A percentile compares a stretch with the other conserved stretches of the same genome.
phyloP scores from a whole-genome alignment of 2,329 filamentous ascomycete genomes.

The Aspergillus caelatus region DNA sequence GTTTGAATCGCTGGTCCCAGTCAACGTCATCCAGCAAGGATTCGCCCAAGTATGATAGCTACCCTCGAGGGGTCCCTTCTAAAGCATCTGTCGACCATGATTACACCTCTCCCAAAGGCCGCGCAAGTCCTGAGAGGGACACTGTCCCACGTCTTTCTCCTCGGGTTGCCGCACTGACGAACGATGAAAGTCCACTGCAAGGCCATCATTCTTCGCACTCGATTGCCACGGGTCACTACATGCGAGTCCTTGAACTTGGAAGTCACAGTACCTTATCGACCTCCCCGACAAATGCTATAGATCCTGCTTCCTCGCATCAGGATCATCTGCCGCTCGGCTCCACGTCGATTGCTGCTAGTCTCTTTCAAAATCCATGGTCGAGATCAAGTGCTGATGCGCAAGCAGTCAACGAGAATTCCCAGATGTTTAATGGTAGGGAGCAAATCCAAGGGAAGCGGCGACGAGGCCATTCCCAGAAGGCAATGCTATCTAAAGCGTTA shows the following conservation, averaged over 20 bases:
- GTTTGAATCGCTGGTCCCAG: conserved; percentile 62
- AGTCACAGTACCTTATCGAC: conserved; percentile 5
- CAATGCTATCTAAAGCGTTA: conserved; percentile 92
- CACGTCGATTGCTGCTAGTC: conserved; percentile 1
- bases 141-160: conserved; percentile 5
- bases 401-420: conserved; percentile 18
- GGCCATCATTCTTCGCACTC: conserved; percentile 10
- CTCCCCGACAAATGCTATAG: conserved; percentile 6
- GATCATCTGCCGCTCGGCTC: conserved; percentile 25
- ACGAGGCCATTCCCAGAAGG: conserved; percentile 75
- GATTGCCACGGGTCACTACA: conserved; percentile 1
- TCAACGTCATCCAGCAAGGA: conserved; percentile 55
- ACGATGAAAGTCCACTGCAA: conserved; percentile 1
- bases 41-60: conserved; percentile 26
- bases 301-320: conserved; percentile 9
- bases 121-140: conserved; percentile 17
- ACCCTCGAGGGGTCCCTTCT: conserved; percentile 26
- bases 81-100: conserved; percentile 27
- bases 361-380: conserved; percentile 20
- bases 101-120: conserved; percentile 18
- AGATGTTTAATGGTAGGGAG: conserved; percentile 29
- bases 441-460: conserved; percentile 36
- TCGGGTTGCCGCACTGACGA: conserved; percentile 7
- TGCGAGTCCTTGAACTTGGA: neutral
- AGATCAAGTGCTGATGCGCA: conserved; percentile 3